These are phyloP conservation scores for Leucoagaricus sp. DNA, from an alignment of 1,284 basidiomycete species.

Conservation along the genomic window DNA sequence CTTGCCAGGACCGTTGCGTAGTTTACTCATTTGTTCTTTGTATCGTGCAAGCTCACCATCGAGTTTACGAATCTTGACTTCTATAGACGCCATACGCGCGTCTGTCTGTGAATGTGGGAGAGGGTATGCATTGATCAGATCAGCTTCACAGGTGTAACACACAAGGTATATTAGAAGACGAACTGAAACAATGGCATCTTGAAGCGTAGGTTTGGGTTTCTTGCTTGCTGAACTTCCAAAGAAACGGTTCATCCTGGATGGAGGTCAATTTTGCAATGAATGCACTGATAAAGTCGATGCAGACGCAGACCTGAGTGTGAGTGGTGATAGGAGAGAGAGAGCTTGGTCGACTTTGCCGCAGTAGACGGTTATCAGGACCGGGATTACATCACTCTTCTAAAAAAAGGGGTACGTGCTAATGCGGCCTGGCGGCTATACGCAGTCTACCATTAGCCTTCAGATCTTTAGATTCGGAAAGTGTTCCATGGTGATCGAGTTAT, in stretches of 20 bases:
- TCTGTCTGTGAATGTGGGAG: slow-evolving; percentile 69
- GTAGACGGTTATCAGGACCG: too few relatives aligned
- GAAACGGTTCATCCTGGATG: slow-evolving; percentile 73
- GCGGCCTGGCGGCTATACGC: too few relatives aligned
- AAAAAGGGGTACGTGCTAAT: too few relatives aligned
- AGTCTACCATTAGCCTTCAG: too few relatives aligned
- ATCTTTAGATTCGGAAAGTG: too few relatives aligned
- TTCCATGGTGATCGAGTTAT: too few relatives aligned
- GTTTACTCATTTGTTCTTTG: slow-evolving; percentile 95
- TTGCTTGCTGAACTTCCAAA: slow-evolving; percentile 77
- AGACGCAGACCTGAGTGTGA: too few relatives aligned
- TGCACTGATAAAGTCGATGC: too few relatives aligned
- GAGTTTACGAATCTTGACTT: slow-evolving; percentile 97
- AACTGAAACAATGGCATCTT: slow-evolving; percentile 90
- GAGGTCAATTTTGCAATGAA: too few relatives aligned
- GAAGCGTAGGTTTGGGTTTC: slow-evolving; percentile 87
- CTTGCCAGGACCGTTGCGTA: slow-evolving; percentile 95
- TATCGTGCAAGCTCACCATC: slow-evolving; percentile 92
- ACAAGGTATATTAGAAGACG: slow-evolving; percentile 34
- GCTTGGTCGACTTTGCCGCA: too few relatives aligned
- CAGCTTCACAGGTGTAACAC: neutral
- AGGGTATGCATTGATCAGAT: neutral
- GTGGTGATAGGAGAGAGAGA: too few relatives aligned
- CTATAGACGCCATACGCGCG: slow-evolving; percentile 83
- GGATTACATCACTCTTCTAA: too few relatives aligned